Evolutionary conservation across 345 rosid species (phyloP).

Genomic region (Pelargonium nanum): DNA sequence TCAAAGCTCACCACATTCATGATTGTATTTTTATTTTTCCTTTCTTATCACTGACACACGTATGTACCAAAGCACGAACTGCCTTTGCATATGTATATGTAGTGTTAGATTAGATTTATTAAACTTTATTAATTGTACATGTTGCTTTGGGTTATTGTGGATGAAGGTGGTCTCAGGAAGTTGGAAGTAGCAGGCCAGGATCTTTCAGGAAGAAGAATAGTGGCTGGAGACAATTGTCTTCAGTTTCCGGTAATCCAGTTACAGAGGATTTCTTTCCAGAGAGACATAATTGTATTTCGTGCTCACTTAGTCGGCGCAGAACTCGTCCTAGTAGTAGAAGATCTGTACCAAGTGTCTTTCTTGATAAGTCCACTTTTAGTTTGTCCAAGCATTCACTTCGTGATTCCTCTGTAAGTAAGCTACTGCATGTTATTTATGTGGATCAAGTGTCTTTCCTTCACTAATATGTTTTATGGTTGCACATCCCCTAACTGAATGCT

Average conservation of each 20-base stretch:
- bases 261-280: slow-evolving; percentile 22
- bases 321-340: slow-evolving; percentile 22
- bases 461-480: neutral
- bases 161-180: slow-evolving; percentile 31
- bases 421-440: neutral
- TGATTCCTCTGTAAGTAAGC: slow-evolving; percentile 36
- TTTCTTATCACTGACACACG: slow-evolving; percentile 5
- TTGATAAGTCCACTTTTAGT: slow-evolving; percentile 46
- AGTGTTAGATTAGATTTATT: neutral
- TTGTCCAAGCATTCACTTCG: slow-evolving; percentile 26
- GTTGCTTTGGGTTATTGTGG: slow-evolving; percentile 9
- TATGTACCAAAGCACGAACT: neutral
- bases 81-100: neutral
- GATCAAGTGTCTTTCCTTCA: neutral
- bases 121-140: neutral
- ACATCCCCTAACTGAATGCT: neutral
- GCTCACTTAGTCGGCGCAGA: slow-evolving; percentile 33
- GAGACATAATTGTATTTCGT: slow-evolving; percentile 27
- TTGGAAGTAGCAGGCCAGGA: slow-evolving; percentile 16
- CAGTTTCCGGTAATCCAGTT: slow-evolving; percentile 19
- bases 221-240: slow-evolving; percentile 25
- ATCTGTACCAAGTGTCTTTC: slow-evolving; percentile 35
- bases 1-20: neutral
- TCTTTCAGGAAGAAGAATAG: slow-evolving; percentile 23
- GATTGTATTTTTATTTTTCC: too few species aligned